These are phyloP conservation scores for Trichophyton rubrum DNA, from an alignment of 2,329 filamentous ascomycete species.

Conservation along the genomic window DNA sequence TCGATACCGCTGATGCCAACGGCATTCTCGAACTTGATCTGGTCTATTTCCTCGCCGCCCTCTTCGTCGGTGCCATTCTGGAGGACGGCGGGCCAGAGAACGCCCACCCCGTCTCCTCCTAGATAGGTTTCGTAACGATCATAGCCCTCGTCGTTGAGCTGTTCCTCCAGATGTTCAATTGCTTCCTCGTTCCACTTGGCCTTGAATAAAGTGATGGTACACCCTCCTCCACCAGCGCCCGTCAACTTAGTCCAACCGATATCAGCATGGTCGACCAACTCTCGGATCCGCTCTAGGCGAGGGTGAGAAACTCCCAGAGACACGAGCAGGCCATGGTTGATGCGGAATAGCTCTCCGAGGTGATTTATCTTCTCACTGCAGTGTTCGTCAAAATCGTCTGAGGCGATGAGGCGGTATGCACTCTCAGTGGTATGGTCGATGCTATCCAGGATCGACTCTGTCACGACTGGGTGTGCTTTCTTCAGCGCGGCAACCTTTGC, in stretches of 20 bases:
- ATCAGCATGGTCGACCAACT: constrained; percentile 75
- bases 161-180: constrained; percentile 51
- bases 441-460: constrained; percentile 67
- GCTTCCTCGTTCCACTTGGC: constrained; percentile 47
- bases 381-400: constrained; percentile 53
- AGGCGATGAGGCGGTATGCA: constrained; percentile 42
- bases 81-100: constrained; percentile 83
- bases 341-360: constrained; percentile 75
- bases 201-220: constrained; percentile 80
- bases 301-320: constrained; percentile 90
- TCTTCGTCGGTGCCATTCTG: constrained; percentile 71
- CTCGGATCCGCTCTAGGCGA: constrained; percentile 77
- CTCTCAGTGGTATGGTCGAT: constrained; percentile 56
- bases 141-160: constrained; percentile 61
- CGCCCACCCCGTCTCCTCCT: constrained; percentile 84
- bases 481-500: constrained; percentile 69
- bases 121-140: constrained; percentile 78
- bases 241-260: constrained; percentile 97
- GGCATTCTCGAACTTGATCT: constrained; percentile 75
- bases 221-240: constrained; percentile 87
- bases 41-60: constrained; percentile 83
- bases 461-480: constrained; percentile 59
- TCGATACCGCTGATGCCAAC: constrained; percentile 78
- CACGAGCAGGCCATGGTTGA: constrained; percentile 89
- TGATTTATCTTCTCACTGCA: constrained; percentile 44